A percentile compares a stretch with the other conserved stretches of the same genome.
Conservation (phyloP, 176 grass and related monocot genomes). For the Microstegium vimineum region DNA sequence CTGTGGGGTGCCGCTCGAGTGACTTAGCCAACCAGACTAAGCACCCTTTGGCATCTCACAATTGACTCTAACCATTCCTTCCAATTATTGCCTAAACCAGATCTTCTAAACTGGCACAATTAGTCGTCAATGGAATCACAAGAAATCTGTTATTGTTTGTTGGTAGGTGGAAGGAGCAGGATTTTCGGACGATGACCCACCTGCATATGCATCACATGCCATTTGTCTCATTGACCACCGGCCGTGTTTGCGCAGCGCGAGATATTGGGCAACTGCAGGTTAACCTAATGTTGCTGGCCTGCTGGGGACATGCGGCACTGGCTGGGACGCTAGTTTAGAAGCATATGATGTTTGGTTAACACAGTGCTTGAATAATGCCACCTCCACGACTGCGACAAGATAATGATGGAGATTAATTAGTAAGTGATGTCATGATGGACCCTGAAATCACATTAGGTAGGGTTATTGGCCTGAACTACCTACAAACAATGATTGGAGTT, state of each 20-base stretch:
- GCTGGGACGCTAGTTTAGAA: not conserved
- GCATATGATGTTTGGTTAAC: not conserved
- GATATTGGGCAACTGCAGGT: too few relatives aligned
- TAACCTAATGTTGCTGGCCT: not conserved
- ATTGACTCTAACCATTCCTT: too few relatives aligned
- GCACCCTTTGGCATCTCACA: too few relatives aligned
- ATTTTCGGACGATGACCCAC: not conserved
- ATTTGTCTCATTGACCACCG: too few relatives aligned
- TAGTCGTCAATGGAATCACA: too few relatives aligned
- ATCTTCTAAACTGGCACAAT: too few relatives aligned
- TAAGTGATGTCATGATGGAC: not conserved
- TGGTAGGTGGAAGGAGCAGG: not conserved
- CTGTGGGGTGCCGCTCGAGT: too few relatives aligned
- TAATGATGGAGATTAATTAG: not conserved
- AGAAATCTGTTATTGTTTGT: not conserved
- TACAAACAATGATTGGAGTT: not conserved
- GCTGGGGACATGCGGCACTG: too few relatives aligned
- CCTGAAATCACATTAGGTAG: not conserved
- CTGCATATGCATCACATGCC: not conserved
- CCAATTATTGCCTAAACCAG: too few relatives aligned
- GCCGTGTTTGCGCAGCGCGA: not conserved
- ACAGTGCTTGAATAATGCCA: not conserved
- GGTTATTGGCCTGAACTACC: not conserved
- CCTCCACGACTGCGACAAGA: not conserved
- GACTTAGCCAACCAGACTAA: too few relatives aligned